phyloP scores from a whole-genome alignment of 192 early-diverging fungal species.

The Backusella macrospora region DNA sequence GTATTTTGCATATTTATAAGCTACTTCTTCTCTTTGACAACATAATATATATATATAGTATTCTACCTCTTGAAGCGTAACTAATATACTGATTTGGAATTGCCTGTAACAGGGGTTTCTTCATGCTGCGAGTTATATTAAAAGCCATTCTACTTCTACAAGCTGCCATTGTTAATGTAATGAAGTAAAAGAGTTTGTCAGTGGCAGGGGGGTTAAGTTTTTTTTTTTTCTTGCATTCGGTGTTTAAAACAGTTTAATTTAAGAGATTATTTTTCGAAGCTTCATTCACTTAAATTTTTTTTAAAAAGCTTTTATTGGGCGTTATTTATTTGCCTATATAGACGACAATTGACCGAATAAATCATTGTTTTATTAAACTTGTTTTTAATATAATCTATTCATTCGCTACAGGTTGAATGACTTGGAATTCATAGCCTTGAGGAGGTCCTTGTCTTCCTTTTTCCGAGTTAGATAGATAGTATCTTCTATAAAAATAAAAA shows the following conservation, averaged over 20 bases:
- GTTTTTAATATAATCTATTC: background rate
- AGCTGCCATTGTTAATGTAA: background rate
- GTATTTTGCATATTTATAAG: background rate
- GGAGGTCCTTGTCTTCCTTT: constrained; percentile 13
- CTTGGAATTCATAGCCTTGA: constrained; percentile 29
- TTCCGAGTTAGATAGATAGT: background rate
- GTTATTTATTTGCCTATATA: background rate
- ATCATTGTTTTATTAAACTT: background rate
- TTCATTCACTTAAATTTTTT: background rate
- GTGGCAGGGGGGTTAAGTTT: background rate
- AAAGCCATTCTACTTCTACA: background rate
- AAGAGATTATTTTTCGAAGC: background rate
- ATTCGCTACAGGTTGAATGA: background rate
- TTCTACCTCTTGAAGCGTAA: background rate
- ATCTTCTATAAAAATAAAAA: constrained; percentile 9
- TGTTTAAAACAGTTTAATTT: constrained; percentile 4
- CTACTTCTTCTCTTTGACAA: background rate
- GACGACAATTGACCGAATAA: background rate
- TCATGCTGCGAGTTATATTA: background rate
- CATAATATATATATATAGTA: background rate
- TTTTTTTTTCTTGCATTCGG: background rate
- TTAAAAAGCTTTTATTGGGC: background rate
- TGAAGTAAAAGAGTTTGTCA: background rate
- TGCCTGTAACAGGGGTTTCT: background rate
- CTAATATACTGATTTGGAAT: background rate